A percentile compares a stretch with the other conserved stretches of the same genome.
phyloP scores from a whole-genome alignment of 2,329 filamentous ascomycete species.

The Cladosporium cucumerinum region DNA sequence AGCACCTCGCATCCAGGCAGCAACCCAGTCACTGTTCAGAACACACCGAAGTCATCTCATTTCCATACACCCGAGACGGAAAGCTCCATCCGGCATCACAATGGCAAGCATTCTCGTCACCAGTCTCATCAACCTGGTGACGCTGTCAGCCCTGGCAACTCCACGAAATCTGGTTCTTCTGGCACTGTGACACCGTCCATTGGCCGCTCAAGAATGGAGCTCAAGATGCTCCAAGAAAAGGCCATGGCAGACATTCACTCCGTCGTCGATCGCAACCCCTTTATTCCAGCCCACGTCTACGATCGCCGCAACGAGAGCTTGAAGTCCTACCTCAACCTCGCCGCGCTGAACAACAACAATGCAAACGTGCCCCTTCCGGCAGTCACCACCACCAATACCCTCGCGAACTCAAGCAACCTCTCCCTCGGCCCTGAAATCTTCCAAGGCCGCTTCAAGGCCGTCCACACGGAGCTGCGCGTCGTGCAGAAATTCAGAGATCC shows the following conservation, averaged over 20 bases:
- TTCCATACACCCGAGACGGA: conserved; percentile 32
- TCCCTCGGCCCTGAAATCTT: conserved; percentile 33
- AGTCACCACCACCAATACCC: conserved; percentile 15
- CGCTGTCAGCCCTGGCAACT: conserved; percentile 30
- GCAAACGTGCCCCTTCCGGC: conserved; percentile 18
- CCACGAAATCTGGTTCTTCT: conserved; percentile 27
- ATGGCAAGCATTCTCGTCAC: not conserved
- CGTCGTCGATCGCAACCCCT: conserved; percentile 26
- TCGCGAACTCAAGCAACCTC: conserved; percentile 13
- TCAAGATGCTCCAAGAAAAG: conserved; percentile 33
- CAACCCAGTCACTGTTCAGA: conserved; percentile 28
- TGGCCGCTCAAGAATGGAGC: conserved; percentile 32
- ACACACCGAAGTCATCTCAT: conserved; percentile 29
- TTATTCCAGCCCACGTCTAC: conserved; percentile 32
- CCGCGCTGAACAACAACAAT: conserved; percentile 11
- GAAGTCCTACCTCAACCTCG: conserved; percentile 30
- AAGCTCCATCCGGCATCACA: conserved; percentile 18
- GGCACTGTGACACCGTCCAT: conserved; percentile 31
- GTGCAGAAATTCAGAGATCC: conserved; percentile 35
- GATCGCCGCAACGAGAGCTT: conserved; percentile 35
- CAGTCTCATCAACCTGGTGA: conserved; percentile 18
- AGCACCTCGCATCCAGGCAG: conserved; percentile 32
- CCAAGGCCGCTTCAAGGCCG: conserved; percentile 34
- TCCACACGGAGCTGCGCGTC: conserved; percentile 34
- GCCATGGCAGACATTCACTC: conserved; percentile 33